Conservation (phyloP, 2,329 filamentous ascomycete genomes). For the Talaromyces rugulosus region DNA sequence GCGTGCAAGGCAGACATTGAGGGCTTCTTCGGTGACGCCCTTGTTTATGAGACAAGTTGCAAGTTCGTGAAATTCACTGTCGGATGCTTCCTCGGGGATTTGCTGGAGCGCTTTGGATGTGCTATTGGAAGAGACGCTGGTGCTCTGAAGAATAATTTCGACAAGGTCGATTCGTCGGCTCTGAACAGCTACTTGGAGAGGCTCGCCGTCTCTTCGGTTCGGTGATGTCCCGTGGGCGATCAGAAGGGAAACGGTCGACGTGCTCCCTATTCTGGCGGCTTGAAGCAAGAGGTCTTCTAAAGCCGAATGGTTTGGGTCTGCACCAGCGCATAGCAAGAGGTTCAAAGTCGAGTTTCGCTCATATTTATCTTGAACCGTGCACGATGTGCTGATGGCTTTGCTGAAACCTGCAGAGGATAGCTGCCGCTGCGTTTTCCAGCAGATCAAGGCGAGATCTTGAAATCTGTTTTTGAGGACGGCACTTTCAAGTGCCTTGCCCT, state of each 20-base stretch:
- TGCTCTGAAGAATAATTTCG: neutral
- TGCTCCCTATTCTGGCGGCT: neutral
- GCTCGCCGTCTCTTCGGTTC: neutral
- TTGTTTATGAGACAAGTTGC: neutral
- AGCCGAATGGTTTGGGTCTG: neutral
- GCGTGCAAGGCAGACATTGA: neutral
- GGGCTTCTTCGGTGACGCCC: neutral
- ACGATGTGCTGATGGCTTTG: neutral
- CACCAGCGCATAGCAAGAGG: neutral
- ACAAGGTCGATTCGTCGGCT: neutral
- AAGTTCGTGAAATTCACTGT: neutral
- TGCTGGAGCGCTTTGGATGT: neutral
- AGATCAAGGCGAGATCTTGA: conserved; percentile 1
- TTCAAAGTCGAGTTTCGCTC: neutral
- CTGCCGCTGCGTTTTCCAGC: neutral
- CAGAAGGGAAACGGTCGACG: neutral
- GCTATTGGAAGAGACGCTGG: neutral
- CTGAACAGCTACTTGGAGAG: neutral
- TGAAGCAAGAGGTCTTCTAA: conserved; percentile 3
- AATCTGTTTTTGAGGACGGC: neutral
- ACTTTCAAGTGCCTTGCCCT: neutral
- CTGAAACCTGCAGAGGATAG: neutral
- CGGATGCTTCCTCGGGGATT: conserved; percentile 1
- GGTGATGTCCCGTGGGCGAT: conserved; percentile 1
- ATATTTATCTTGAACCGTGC: conserved; percentile 1